Evolutionary conservation across 2,329 filamentous ascomycete genomes (phyloP).

Genomic region (Didymella arachidicola): DNA sequence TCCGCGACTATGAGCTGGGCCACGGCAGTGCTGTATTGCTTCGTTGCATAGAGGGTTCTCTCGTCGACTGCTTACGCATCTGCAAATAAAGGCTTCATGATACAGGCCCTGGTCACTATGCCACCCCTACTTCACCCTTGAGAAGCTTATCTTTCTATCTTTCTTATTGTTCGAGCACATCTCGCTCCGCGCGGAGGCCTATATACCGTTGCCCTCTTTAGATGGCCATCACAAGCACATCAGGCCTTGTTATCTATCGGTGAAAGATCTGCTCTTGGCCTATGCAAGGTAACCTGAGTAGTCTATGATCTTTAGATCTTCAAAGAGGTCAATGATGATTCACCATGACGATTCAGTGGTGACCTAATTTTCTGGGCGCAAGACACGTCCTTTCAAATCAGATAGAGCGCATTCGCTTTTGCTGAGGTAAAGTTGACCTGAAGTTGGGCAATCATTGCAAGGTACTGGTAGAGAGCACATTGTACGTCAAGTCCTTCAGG

Average conservation of each 20-base stretch:
- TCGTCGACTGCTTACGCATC: neutral
- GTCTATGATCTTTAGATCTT: neutral
- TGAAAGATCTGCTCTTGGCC: neutral
- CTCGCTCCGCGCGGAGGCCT: neutral
- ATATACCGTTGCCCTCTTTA: neutral
- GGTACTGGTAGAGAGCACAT: too few species aligned
- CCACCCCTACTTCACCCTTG: neutral
- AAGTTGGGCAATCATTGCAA: too few species aligned
- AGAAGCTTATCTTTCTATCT: neutral
- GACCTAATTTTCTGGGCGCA: neutral
- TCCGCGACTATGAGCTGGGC: slow-evolving; percentile 10
- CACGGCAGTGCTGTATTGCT: neutral
- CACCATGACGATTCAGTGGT: too few species aligned
- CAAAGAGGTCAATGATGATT: too few species aligned
- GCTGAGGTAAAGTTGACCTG: too few species aligned
- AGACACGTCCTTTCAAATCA: slow-evolving; percentile 1
- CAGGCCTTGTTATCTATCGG: neutral
- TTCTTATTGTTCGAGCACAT: neutral
- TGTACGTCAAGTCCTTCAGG: too few species aligned
- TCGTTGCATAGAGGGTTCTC: neutral
- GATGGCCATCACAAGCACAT: neutral
- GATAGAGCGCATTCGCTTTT: neutral
- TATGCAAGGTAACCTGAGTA: neutral
- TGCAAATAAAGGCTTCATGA: neutral
- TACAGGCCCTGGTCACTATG: neutral